These are phyloP conservation scores for Clarireedia hainanense DNA, from an alignment of 2,329 filamentous ascomycete genomes.

Conservation along the genomic window DNA sequence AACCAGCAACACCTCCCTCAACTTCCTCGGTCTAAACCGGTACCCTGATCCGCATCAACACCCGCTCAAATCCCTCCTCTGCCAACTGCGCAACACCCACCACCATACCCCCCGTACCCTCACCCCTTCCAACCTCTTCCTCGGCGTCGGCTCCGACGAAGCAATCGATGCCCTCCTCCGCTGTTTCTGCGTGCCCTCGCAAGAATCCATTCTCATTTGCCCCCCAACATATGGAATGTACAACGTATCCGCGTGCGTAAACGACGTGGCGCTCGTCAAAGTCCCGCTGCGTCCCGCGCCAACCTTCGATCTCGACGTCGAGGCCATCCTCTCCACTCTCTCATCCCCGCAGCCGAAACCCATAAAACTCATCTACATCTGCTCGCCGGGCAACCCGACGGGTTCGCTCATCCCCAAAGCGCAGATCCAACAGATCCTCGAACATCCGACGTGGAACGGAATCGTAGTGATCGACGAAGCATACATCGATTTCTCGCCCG, in stretches of 20 bases:
- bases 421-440: slow-evolving; percentile 65
- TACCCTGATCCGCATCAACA: slow-evolving; percentile 95
- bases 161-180: slow-evolving; percentile 90
- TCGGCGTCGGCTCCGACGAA: slow-evolving; percentile 94
- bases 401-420: slow-evolving; percentile 68
- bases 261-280: slow-evolving; percentile 79
- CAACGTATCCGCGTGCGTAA: slow-evolving; percentile 84
- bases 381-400: slow-evolving; percentile 92
- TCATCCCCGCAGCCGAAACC: slow-evolving; percentile 45
- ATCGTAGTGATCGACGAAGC: slow-evolving; percentile 91
- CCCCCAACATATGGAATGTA: slow-evolving; percentile 99
- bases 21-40: slow-evolving; percentile 78
- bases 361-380: slow-evolving; percentile 88
- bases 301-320: slow-evolving; percentile 65
- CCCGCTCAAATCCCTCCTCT: slow-evolving; percentile 79
- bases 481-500: slow-evolving; percentile 87
- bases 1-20: slow-evolving; percentile 47
- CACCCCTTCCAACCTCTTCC: slow-evolving; percentile 77
- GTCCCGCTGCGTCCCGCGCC: slow-evolving; percentile 72
- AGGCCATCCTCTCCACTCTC: slow-evolving; percentile 59
- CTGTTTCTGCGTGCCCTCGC: slow-evolving; percentile 82
- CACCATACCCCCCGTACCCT: slow-evolving; percentile 67
- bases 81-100: slow-evolving; percentile 79
- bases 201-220: slow-evolving; percentile 87
- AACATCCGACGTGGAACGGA: slow-evolving; percentile 91